phyloP scores from a whole-genome alignment of 495 filamentous ascomycete species.

The Penicillium simplicissimum region DNA sequence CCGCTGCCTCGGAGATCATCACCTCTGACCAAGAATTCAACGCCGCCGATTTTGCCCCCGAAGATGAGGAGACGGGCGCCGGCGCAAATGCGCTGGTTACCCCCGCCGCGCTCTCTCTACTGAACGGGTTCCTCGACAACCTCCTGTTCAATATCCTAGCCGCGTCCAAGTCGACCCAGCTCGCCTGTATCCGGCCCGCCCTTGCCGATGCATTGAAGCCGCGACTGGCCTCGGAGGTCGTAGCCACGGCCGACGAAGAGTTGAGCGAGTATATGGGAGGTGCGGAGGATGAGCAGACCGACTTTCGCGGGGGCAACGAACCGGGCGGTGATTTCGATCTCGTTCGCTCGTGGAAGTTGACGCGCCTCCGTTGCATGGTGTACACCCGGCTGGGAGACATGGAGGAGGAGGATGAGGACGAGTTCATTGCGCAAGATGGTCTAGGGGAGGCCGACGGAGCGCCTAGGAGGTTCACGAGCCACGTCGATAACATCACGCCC shows the following conservation, averaged over 20 bases:
- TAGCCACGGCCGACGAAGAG: conserved; percentile 87
- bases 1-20: conserved; percentile 89
- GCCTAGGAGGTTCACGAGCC: conserved; percentile 55
- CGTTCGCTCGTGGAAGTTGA: conserved; percentile 86
- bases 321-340: conserved; percentile 73
- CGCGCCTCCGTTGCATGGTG: conserved; percentile 92
- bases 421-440: conserved; percentile 71
- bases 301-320: conserved; percentile 54
- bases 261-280: conserved; percentile 82
- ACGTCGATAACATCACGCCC: conserved; percentile 76
- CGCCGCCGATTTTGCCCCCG: conserved; percentile 63
- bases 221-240: conserved; percentile 82
- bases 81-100: conserved; percentile 66
- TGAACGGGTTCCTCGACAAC: conserved; percentile 95
- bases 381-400: conserved; percentile 95
- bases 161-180: conserved; percentile 75
- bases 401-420: conserved; percentile 96
- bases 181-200: conserved; percentile 76
- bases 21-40: conserved; percentile 81
- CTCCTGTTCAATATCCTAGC: conserved; percentile 85
- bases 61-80: conserved; percentile 61
- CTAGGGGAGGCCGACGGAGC: conserved; percentile 52
- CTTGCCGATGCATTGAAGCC: conserved; percentile 86
- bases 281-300: conserved; percentile 67
- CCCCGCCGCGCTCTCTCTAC: conserved; percentile 68